Evolutionary conservation across 495 filamentous ascomycete species (phyloP).

Genomic region (Chlorociboria aeruginascens): DNA sequence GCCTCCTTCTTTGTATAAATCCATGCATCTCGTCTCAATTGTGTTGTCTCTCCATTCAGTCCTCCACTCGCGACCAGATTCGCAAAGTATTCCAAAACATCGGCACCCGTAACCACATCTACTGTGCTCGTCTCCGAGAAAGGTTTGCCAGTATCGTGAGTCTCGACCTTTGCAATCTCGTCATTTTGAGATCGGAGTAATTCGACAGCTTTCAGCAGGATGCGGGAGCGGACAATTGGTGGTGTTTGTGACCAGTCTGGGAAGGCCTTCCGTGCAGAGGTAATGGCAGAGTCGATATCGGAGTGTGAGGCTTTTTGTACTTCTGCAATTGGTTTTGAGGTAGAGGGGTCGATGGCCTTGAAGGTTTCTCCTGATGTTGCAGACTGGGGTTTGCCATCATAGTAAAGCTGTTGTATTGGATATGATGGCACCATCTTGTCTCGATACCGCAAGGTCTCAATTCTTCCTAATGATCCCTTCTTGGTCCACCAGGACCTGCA

Average conservation of each 20-base stretch:
- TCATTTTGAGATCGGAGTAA: constrained; percentile 58
- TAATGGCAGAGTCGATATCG: constrained; percentile 55
- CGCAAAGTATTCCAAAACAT: constrained; percentile 68
- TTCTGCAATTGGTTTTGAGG: constrained; percentile 46
- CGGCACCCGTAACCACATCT: constrained; percentile 61
- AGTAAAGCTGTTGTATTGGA: constrained; percentile 51
- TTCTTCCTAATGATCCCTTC: background rate
- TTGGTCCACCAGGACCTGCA: background rate
- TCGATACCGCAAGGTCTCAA: constrained; percentile 1
- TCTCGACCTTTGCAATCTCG: constrained; percentile 56
- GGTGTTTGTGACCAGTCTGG: constrained; percentile 53
- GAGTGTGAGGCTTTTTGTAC: constrained; percentile 49
- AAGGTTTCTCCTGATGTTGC: constrained; percentile 50
- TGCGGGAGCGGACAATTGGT: constrained; percentile 51
- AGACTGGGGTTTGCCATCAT: constrained; percentile 47
- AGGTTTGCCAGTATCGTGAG: constrained; percentile 63
- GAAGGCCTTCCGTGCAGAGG: constrained; percentile 50
- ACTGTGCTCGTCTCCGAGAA: constrained; percentile 65
- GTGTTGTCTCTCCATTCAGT: constrained; percentile 55
- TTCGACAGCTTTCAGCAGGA: constrained; percentile 55
- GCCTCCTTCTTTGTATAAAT: constrained; percentile 65
- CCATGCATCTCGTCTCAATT: constrained; percentile 57
- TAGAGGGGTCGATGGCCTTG: constrained; percentile 56
- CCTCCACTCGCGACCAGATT: constrained; percentile 57
- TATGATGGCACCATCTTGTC: constrained; percentile 28